Evolutionary conservation across 208 protist genomes (phyloP), one percentile per base, ranked within the genome.

Genomic region (Entamoeba invadens): DNA sequence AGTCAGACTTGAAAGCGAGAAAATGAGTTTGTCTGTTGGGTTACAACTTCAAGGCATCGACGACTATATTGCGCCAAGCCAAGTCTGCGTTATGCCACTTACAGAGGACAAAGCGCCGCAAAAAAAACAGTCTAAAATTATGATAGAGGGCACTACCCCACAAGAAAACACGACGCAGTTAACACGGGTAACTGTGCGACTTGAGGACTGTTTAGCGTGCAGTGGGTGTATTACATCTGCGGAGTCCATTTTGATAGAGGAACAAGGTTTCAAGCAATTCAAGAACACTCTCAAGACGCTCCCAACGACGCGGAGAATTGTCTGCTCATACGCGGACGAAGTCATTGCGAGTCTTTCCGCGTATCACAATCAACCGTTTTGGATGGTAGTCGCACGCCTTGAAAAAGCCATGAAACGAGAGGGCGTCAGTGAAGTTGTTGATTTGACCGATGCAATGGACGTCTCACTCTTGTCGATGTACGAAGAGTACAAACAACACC

Each of bases 221-320:
- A 44, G n/a, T 44, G 92, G 92, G 21, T 93, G 92, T 44, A 93
- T 93, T 44, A 93, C 92, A 31, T 93, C 92, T 45, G 92, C 92
- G 38, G 92, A 93, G 42, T n/a, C 46, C 8, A 21, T 93, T 1
- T 44, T 93, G 18, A 45, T 93, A 14, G 45, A 51, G 21, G 8
- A n/a, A 44, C 92, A 93, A 72, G 21, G n/a, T 42, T 44, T n/a
- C 6, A 8, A 6, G n/a, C 12, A 45, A 72, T 93, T 93, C 10
- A 51, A 10, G 18, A 44, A 51, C 12, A 93, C 31, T 31, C n/a
- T 93, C 10, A 72, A 51, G 38, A 44, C 44, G 25, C 0, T 68
- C 1, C 25, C 50, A 31, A 12, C 14, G 25, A 68, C 0, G 2
- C 14, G 25, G 25, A 68, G 25, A 68, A 25, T 68, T 68, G 25